Conservation (phyloP, 331 rosid genomes). For the Spiraea crenata region DNA sequence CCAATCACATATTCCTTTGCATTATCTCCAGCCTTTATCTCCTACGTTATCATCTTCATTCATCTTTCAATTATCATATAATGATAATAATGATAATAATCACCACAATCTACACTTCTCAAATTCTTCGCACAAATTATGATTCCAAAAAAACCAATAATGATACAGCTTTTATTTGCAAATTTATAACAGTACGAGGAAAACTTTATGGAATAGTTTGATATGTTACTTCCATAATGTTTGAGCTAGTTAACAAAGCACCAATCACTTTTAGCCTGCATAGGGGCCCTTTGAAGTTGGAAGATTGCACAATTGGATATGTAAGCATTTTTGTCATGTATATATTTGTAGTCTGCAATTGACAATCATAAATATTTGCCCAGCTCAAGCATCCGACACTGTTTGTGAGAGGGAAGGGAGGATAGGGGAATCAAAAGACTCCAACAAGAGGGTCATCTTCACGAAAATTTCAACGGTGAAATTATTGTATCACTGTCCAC, state of each 20-base stretch:
- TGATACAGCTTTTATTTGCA: background rate
- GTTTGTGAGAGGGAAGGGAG: slow-evolving; percentile 12
- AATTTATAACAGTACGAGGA: too few relatives aligned
- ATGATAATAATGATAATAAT: slow-evolving; percentile 25
- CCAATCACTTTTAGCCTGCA: slow-evolving; percentile 19
- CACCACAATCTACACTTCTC: slow-evolving; percentile 17
- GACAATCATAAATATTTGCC: slow-evolving; percentile 11
- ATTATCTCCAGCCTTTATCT: slow-evolving; percentile 52
- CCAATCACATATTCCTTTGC: slow-evolving; percentile 44
- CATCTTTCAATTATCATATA: slow-evolving; percentile 51
- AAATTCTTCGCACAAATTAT: slow-evolving; percentile 6
- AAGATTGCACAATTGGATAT: slow-evolving; percentile 20
- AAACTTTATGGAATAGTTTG: background rate
- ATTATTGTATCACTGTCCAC: slow-evolving; percentile 42
- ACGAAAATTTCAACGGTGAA: slow-evolving; percentile 41
- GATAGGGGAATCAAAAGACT: slow-evolving; percentile 23
- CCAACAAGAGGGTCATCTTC: slow-evolving; percentile 22
- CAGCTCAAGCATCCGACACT: slow-evolving; percentile 2
- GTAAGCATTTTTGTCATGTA: slow-evolving; percentile 30
- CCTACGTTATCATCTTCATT: slow-evolving; percentile 43
- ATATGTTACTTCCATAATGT: too few relatives aligned
- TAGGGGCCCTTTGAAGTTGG: slow-evolving; percentile 17
- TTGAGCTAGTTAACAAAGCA: background rate
- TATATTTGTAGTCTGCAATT: slow-evolving; percentile 12
- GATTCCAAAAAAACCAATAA: background rate